Percentiles rank a stretch among this genome's conserved stretches.
phyloP scores from a whole-genome alignment of 352 stramenopile genomes.

The Phytophthora nicotianae region DNA sequence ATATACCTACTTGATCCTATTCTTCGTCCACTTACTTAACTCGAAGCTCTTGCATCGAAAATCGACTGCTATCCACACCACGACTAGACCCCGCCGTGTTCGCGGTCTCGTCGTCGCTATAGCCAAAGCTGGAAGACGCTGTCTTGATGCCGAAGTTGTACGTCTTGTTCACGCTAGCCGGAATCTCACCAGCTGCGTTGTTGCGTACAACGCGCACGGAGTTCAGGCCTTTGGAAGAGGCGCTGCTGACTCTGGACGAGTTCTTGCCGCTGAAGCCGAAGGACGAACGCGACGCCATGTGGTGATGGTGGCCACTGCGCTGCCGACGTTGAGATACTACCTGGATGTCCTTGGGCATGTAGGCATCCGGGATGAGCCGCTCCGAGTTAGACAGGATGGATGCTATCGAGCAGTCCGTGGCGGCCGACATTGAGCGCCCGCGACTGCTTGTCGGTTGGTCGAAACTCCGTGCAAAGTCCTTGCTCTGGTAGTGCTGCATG shows the following conservation, averaged over 20 bases:
- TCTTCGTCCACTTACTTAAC: constrained; percentile 17
- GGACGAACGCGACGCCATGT: constrained; percentile 23
- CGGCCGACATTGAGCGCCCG: constrained; percentile 41
- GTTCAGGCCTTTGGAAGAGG: constrained; percentile 16
- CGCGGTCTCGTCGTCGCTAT: constrained; percentile 37
- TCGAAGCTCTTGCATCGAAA: constrained; percentile 31
- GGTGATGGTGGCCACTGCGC: constrained; percentile 34
- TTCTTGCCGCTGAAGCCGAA: constrained; percentile 22
- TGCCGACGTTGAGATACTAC: constrained; percentile 59
- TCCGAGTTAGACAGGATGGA: constrained; percentile 72
- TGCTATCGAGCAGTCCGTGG: constrained; percentile 56
- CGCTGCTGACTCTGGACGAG: constrained; percentile 32
- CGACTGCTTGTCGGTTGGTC: constrained; percentile 32
- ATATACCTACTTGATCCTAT: constrained; percentile 9
- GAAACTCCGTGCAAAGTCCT: constrained; percentile 34
- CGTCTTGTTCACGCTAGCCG: constrained; percentile 27
- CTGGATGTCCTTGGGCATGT: constrained; percentile 67
- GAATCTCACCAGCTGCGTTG: background rate
- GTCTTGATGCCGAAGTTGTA: constrained; percentile 36
- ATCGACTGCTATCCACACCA: constrained; percentile 13
- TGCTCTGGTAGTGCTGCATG: constrained; percentile 32
- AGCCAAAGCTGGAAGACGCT: constrained; percentile 42
- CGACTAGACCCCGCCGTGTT: constrained; percentile 14
- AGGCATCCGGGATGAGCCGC: constrained; percentile 62
- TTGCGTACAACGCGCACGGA: constrained; percentile 27